Evolutionary conservation across 2,329 filamentous ascomycete species (phyloP).

Genomic region (Emericellopsis atlantica): DNA sequence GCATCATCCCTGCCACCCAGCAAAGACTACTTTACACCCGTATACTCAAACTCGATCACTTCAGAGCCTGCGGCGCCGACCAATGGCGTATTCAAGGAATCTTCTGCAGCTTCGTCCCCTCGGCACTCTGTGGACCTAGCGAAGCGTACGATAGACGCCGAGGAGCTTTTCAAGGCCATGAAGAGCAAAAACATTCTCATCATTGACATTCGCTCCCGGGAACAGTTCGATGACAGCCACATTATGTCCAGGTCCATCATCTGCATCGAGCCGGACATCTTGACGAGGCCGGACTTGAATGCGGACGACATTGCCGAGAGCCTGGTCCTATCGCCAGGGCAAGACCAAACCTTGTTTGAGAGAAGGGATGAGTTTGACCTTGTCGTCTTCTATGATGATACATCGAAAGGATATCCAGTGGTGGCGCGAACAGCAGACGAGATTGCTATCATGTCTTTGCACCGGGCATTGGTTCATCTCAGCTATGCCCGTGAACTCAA

Average conservation of each 20-base stretch:
- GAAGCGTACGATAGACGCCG: constrained; percentile 49
- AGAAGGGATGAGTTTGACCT: constrained; percentile 67
- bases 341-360: constrained; percentile 65
- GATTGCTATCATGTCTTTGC: constrained; percentile 55
- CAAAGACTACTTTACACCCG: constrained; percentile 19
- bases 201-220: constrained; percentile 73
- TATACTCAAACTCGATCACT: constrained; percentile 15
- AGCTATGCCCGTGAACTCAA: constrained; percentile 68
- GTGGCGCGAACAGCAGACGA: constrained; percentile 23
- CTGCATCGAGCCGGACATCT: constrained; percentile 73
- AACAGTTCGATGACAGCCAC: constrained; percentile 78
- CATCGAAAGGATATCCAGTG: constrained; percentile 37
- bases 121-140: constrained; percentile 29
- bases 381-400: constrained; percentile 81
- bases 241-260: constrained; percentile 75
- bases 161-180: constrained; percentile 61
- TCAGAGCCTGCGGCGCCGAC: not conserved
- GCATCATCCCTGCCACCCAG: constrained; percentile 13
- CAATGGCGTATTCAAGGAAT: not conserved
- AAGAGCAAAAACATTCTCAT: constrained; percentile 49
- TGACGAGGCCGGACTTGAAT: constrained; percentile 54
- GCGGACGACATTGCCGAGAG: constrained; percentile 52
- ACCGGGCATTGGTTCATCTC: constrained; percentile 71
- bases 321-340: constrained; percentile 56
- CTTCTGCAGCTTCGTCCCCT: constrained; percentile 1